Base-by-base conservation (phyloP, 2,329 filamentous ascomycete species). In the Amesomyces nigricolor region DNA sequence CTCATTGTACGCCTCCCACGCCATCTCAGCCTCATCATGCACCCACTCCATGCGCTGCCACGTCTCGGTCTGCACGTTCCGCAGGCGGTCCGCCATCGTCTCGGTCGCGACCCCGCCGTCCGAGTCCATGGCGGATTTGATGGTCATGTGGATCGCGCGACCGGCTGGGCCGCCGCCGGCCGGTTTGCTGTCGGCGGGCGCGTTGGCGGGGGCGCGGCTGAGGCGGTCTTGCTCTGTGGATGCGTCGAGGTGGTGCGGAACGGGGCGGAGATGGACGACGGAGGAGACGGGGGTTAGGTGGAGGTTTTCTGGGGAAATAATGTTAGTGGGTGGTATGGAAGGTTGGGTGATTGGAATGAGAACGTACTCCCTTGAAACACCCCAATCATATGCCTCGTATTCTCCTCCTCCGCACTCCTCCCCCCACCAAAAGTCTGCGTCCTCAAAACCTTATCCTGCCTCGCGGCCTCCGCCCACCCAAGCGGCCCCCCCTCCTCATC, bases 211-310 rank as follows among this genome's bases (percentile, higher is more conserved):
- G 11, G 69, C 66, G 13, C 71, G 67, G n/a, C 65, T 63, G 42
- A 77, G 75, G 43, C 81, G 81, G 37, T 87, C 83, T 54, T 89
- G 79, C 65, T 96, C 90, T 46, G 86, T 78, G 45, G 84, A 73
- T 3, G 94, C 92, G 72, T 97, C 94, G 63, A 97, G 79, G 72
- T 97, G 91, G 72, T 96, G 90, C 58, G 95, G 87, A 66, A 96
- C 89, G 0, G 94, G 91, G 4, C 91, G 88, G 66, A 99, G 83
- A 68, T 95, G 89, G 42, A 95, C 88, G 44, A 96, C 82, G 2
- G 89, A 87, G 40, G 86, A 84, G 45, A 95, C 82, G 22, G 88
- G 88, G 0, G 90, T 95, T 39, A 97, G 82, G 72, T 96, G 90
- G 9, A 96, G 76, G 67, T 95, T 85, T 64, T 89, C 89, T 91